These are phyloP conservation scores for Climacium dendroides DNA, from an alignment of 225 moss, liverwort and hornwort genomes.

Conservation along the genomic window DNA sequence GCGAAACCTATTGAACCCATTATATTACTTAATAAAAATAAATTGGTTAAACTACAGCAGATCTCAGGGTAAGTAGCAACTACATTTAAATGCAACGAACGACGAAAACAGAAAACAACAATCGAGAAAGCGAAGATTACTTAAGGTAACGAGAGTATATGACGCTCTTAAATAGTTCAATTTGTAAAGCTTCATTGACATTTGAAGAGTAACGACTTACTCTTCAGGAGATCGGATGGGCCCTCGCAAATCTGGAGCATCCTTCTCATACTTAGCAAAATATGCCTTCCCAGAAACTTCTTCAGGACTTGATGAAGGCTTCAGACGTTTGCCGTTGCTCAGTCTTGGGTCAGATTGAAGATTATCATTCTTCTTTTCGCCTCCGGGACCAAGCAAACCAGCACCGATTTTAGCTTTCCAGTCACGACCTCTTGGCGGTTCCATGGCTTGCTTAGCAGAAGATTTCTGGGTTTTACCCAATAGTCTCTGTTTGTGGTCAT, in stretches of 20 bases:
- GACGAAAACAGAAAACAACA: background rate
- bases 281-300: slow-evolving; percentile 41
- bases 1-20: background rate
- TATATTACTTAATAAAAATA: background rate
- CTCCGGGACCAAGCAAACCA: slow-evolving; percentile 63
- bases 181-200: background rate
- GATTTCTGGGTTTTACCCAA: slow-evolving; percentile 41
- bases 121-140: background rate
- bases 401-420: slow-evolving; percentile 37
- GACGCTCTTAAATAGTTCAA: background rate
- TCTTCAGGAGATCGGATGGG: slow-evolving; percentile 53
- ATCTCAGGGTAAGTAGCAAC: background rate
- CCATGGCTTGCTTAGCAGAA: slow-evolving; percentile 38
- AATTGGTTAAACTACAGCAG: background rate
- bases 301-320: slow-evolving; percentile 35
- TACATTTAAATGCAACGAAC: background rate
- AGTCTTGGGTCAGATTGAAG: slow-evolving; percentile 20
- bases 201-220: slow-evolving; percentile 34
- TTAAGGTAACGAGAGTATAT: background rate
- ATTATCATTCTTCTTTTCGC: slow-evolving; percentile 33
- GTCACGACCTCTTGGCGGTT: slow-evolving; percentile 42
- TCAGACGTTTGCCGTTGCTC: slow-evolving; percentile 51
- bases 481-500: slow-evolving; percentile 38
- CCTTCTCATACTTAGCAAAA: slow-evolving; percentile 69
- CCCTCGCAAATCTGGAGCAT: slow-evolving; percentile 53